A percentile compares a stretch with the other conserved stretches of the same genome.
phyloP scores from a whole-genome alignment of 176 grass and related monocot species.

The Bromus sterilis region DNA sequence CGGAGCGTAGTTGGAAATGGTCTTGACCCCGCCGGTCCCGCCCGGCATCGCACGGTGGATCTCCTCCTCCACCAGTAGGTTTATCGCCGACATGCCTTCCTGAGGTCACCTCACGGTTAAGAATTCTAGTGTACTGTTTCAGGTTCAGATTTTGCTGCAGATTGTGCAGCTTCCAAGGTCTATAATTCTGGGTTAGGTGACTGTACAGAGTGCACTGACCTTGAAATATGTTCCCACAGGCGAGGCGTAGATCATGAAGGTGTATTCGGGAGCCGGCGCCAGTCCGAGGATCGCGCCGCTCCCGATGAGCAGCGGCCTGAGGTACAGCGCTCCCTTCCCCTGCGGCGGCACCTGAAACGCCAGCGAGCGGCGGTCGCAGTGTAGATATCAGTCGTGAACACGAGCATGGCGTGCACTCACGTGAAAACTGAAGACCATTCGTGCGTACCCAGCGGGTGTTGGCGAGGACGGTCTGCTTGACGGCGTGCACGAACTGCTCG shows the following conservation, averaged over 20 bases:
- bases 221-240: slow-evolving; percentile 92
- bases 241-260: slow-evolving; percentile 66
- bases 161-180: neutral
- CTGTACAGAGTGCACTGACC: slow-evolving; percentile 3
- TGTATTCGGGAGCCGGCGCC: slow-evolving; percentile 88
- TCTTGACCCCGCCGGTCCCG: slow-evolving; percentile 79
- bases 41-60: slow-evolving; percentile 75
- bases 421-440: neutral
- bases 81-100: slow-evolving; percentile 70
- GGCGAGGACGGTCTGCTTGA: slow-evolving; percentile 77
- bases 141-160: neutral
- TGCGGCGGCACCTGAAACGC: slow-evolving; percentile 71
- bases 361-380: neutral
- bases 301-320: slow-evolving; percentile 84
- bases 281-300: slow-evolving; percentile 66
- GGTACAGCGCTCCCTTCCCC: slow-evolving; percentile 76
- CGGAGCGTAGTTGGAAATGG: slow-evolving; percentile 92
- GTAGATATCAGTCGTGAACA: neutral
- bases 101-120: slow-evolving; percentile 15
- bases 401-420: neutral
- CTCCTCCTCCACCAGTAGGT: slow-evolving; percentile 50
- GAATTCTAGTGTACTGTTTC: too few relatives aligned
- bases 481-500: slow-evolving; percentile 77
- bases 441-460: slow-evolving; percentile 71
- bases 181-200: neutral